These are phyloP conservation scores for Phytopythium boreale DNA, from an alignment of 352 stramenopile genomes.

Conservation along the genomic window DNA sequence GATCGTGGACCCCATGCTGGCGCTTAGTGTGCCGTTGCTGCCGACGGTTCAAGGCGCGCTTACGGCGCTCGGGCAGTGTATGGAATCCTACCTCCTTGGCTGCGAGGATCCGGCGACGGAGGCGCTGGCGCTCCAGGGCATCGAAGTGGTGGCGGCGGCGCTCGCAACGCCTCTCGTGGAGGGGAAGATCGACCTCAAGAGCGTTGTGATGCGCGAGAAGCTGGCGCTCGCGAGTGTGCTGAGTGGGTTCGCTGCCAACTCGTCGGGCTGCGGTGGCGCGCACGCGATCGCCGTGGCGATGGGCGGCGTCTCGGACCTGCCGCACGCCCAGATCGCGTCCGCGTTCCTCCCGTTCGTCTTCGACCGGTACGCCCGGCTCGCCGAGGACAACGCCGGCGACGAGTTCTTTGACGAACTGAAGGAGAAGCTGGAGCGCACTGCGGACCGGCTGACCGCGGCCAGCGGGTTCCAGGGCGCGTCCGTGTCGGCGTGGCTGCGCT, in stretches of 20 bases:
- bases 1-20: conserved; percentile 65
- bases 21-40: conserved; percentile 52
- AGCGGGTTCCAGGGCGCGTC: conserved; percentile 54
- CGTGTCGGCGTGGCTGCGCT: conserved; percentile 56
- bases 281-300: conserved; percentile 61
- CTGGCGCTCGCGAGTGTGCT: conserved; percentile 54
- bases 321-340: conserved; percentile 52
- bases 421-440: conserved; percentile 44
- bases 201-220: conserved; percentile 42
- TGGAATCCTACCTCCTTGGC: conserved; percentile 70
- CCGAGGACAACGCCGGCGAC: conserved; percentile 59
- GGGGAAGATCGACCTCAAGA: conserved; percentile 64
- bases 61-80: conserved; percentile 63
- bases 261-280: conserved; percentile 46
- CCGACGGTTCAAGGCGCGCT: conserved; percentile 57
- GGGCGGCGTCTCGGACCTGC: conserved; percentile 65
- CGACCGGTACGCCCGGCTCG: conserved; percentile 46
- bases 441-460: conserved; percentile 40
- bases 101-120: conserved; percentile 37
- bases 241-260: conserved; percentile 49
- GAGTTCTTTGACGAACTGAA: conserved; percentile 60
- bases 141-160: conserved; percentile 49
- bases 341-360: conserved; percentile 72
- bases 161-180: conserved; percentile 54
- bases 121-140: conserved; percentile 49